Conservation (phyloP, 1,139 yeast species). For the Fermentozyma sake region DNA sequence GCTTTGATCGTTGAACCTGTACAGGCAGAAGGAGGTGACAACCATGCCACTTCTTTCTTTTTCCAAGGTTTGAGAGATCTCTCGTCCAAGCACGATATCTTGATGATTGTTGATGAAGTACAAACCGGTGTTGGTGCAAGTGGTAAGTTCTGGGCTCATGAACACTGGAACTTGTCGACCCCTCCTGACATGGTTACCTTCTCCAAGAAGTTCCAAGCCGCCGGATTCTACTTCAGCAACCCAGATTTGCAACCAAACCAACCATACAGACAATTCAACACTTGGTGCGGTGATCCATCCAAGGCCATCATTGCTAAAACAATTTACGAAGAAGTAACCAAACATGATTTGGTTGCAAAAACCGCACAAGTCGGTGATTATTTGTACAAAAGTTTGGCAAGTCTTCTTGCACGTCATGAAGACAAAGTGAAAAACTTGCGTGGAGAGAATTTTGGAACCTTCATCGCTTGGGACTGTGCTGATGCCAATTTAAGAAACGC, state of each 20-base stretch:
- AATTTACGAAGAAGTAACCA: constrained; percentile 54
- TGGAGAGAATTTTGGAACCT: constrained; percentile 66
- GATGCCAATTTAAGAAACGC: constrained; percentile 45
- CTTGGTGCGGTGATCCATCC: constrained; percentile 84
- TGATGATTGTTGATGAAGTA: constrained; percentile 67
- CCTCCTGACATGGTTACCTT: constrained; percentile 73
- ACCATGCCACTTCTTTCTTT: constrained; percentile 57
- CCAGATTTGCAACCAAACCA: constrained; percentile 56
- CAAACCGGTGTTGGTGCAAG: constrained; percentile 76
- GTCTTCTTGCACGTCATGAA: constrained; percentile 42
- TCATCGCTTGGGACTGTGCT: constrained; percentile 70
- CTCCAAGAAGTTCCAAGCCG: constrained; percentile 75
- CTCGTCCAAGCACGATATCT: constrained; percentile 53
- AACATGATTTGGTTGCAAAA: constrained; percentile 46
- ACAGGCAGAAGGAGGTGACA: constrained; percentile 76
- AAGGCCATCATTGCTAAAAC: constrained; percentile 61
- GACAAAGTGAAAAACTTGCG: constrained; percentile 48
- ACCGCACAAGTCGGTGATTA: constrained; percentile 59
- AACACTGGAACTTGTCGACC: constrained; percentile 59
- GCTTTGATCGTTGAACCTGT: constrained; percentile 71
- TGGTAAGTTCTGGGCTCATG: constrained; percentile 72
- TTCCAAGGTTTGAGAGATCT: constrained; percentile 65
- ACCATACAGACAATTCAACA: constrained; percentile 74
- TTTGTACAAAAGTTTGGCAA: constrained; percentile 44
- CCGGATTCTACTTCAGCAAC: constrained; percentile 71